Base-by-base conservation (phyloP, 1,284 basidiomycete species). In the Malassezia vespertilionis region DNA sequence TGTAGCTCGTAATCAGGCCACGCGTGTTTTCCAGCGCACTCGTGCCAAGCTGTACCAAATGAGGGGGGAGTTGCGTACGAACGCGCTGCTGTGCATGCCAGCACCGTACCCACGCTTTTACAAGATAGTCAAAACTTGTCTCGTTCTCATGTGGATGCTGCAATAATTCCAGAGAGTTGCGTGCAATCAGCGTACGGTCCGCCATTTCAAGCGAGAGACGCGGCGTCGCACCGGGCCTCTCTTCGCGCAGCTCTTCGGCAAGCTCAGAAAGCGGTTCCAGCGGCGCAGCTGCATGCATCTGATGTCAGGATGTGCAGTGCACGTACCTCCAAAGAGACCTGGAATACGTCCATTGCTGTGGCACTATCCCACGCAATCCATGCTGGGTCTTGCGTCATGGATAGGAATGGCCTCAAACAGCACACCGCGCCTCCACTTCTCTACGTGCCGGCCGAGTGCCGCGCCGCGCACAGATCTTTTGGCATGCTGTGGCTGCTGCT, bases 91-190 rank as follows among this genome's bases (percentile, higher is more conserved):
- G 58, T 24, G 61, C 53, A 14, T 39, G 38, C 26, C 53, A 53
- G 21, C 57, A 52, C n/a, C 41, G 43, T 71, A 85, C 88, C 91
- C 91, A 99, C 61, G 84, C 84, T 17, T 82, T 82, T 1, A 87
- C 77, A 18, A 97, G 77, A 66, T 90, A 97, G 64, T 95, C 88
- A 57, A 90, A 90, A 0, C 81, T 78, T 0, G 89, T 90, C 72
- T 89, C 80, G 40, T 81, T 73, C 11, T 79, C 74, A 12, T 24
- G 12, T 20, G 9, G 35, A 31, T 1, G 85, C n/a, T n/a, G n/a
- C n/a, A n/a, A n/a, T n/a, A n/a, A 79, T 64, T 91, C 81, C 17
- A 95, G 73, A 39, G 88, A 86, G 2, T 97, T 78, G 23, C 91
- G 77, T 4, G 87, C 79, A 54, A 96, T 88, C 46, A 99, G 75